Conservation (phyloP, 768 basidiomycete species). For the Porphyrellus cyaneotinctus region DNA sequence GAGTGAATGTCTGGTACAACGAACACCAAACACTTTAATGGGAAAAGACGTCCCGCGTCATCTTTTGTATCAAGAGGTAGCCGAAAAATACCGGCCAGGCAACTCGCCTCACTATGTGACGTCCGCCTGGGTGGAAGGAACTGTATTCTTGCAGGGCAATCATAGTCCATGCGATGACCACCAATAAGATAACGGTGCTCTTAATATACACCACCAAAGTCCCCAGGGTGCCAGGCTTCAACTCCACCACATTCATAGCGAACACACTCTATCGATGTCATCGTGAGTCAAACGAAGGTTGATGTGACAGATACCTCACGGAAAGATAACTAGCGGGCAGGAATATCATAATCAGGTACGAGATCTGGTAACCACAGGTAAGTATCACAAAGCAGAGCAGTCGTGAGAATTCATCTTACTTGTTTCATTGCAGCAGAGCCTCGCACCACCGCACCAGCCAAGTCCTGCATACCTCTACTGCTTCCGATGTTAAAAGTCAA, state of each 20-base stretch:
- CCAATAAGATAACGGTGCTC: slow-evolving; percentile 46
- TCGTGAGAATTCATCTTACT: slow-evolving; percentile 3
- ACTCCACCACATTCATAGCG: slow-evolving; percentile 31
- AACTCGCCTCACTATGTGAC: slow-evolving; percentile 7
- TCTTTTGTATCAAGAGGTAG: neutral
- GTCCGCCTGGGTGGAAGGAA: slow-evolving; percentile 15
- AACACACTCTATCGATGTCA: slow-evolving; percentile 29
- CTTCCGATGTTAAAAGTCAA: slow-evolving; percentile 58
- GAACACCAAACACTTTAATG: too few relatives aligned
- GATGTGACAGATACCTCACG: slow-evolving; percentile 10
- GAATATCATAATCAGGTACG: slow-evolving; percentile 60
- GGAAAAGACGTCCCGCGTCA: too few relatives aligned
- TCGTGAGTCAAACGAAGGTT: neutral
- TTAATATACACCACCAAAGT: slow-evolving; percentile 41
- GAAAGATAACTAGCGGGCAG: slow-evolving; percentile 49
- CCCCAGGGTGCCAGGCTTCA: slow-evolving; percentile 23
- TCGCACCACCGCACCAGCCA: slow-evolving; percentile 44
- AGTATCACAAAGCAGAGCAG: neutral
- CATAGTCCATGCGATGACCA: slow-evolving; percentile 51
- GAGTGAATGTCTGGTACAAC: too few relatives aligned
- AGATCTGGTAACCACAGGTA: slow-evolving; percentile 34
- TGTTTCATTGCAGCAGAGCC: slow-evolving; percentile 41
- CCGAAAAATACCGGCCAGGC: slow-evolving; percentile 21
- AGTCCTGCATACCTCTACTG: slow-evolving; percentile 45
- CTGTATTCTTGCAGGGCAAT: slow-evolving; percentile 45